A percentile compares a stretch with the other conserved stretches of the same genome.
phyloP scores from a whole-genome alignment of 2,329 filamentous ascomycete genomes.

The Colletotrichum sp. region DNA sequence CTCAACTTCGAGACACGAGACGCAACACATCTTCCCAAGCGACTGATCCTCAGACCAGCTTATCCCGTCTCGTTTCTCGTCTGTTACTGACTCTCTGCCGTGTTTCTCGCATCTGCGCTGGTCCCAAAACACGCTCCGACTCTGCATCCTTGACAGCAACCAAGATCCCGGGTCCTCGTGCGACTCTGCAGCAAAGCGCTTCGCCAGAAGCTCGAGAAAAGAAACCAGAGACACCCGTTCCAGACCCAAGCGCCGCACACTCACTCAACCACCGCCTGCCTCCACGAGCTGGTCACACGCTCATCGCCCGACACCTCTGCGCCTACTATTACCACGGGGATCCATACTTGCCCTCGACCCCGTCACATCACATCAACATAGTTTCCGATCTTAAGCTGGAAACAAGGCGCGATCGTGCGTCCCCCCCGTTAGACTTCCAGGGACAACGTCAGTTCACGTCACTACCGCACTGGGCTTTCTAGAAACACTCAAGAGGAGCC shows the following conservation, averaged over 20 bases:
- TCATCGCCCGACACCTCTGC: not conserved
- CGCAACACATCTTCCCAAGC: constrained; percentile 19
- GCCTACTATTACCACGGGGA: not conserved
- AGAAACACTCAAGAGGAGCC: constrained; percentile 19
- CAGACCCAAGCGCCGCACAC: not conserved
- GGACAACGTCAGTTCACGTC: constrained; percentile 14
- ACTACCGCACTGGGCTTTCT: not conserved
- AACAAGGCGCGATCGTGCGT: constrained; percentile 8
- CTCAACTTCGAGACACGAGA: constrained; percentile 19
- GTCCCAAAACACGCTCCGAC: constrained; percentile 20
- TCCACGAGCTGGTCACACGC: constrained; percentile 9
- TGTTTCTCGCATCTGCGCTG: constrained; percentile 15
- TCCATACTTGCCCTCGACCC: not conserved
- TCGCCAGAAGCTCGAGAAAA: not conserved
- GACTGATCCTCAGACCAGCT: constrained; percentile 17
- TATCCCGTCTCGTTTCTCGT: constrained; percentile 14
- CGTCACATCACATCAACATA: constrained; percentile 8
- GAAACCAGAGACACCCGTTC: not conserved
- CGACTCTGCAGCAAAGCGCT: constrained; percentile 7
- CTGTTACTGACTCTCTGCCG: not conserved
- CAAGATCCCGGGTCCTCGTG: constrained; percentile 19
- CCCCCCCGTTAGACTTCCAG: not conserved
- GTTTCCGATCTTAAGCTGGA: constrained; percentile 19
- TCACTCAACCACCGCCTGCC: not conserved
- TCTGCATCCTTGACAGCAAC: constrained; percentile 20